Base-by-base conservation (phyloP, 2,329 filamentous ascomycete genomes). In the Pseudocercospora vitis region DNA sequence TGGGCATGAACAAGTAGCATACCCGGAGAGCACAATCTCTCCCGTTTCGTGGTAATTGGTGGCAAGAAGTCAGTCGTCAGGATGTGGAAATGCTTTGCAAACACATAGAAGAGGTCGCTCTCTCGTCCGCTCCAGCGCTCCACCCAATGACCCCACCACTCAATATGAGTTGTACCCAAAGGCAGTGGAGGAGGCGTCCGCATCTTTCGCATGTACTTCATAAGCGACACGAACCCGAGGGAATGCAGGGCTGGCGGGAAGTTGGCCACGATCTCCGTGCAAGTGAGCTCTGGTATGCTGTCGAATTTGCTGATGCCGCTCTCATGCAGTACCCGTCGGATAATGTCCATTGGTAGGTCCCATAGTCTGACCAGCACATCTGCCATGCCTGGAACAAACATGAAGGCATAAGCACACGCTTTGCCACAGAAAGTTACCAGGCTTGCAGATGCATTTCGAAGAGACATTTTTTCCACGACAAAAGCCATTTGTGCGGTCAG, bases 371-470 rank as follows among this genome's bases (percentile, higher is more conserved):
- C 82, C 45, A 96, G 77, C 47, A 95, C 82, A 65, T 95, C 90
- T 6, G 89, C 87, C 50, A 95, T 82, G 3, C 89, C 89, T 0
- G 90, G 89, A 23, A 89, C 91, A 65, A 95, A 96, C 73, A 92
- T 94, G 71, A 95, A 96, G 24, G 89, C 91, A 70, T 95, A 96
- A 1, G 91, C 91, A 66, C 88, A 92, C 3, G 90, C 89, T 72
- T 94, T 95, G 55, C 89, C 91, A 50, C 89, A 90, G 68, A 96
- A 96, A 24, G 87, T 87, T 53, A 96, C 88, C 19, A 77, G 60
- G 60, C 77, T 78, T 33, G 83, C 82, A 32, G 83, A 81, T 7
- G 84, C 83, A 65, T 90, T 87, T 45, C 89, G 83, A 64, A 89
- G 76, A 12, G 89, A 91, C 84, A 96, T 87, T 68, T 90, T 92